Percentiles rank a stretch among this genome's conserved stretches.
phyloP scores from a whole-genome alignment of 306 rosid genomes.

The Vigna hirtella region DNA sequence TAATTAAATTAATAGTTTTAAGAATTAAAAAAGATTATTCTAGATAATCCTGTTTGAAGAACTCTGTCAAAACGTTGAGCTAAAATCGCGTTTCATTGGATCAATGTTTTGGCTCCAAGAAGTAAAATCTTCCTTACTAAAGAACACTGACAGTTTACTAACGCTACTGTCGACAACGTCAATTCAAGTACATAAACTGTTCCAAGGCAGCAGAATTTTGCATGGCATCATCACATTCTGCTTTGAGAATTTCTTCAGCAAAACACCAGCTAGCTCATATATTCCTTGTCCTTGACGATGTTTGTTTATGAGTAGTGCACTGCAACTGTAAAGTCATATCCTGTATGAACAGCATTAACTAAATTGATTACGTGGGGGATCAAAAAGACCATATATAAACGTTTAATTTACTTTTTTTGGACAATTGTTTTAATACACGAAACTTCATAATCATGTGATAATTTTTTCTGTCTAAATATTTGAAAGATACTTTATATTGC shows the following conservation, averaged over 20 bases:
- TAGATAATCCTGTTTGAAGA: too few relatives aligned
- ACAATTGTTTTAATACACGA: too few relatives aligned
- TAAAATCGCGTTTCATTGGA: background rate
- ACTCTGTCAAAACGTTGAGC: too few relatives aligned
- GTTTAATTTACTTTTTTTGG: background rate
- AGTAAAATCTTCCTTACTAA: slow-evolving; percentile 1
- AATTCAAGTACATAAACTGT: background rate
- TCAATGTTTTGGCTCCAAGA: slow-evolving; percentile 18
- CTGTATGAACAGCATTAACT: slow-evolving; percentile 31
- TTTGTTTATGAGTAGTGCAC: background rate
- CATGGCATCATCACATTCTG: slow-evolving; percentile 4
- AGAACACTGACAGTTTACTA: background rate
- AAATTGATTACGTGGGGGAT: background rate
- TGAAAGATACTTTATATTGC: too few relatives aligned
- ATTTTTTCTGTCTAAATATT: too few relatives aligned
- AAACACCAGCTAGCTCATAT: background rate
- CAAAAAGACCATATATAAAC: background rate
- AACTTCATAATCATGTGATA: too few relatives aligned
- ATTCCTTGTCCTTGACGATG: background rate
- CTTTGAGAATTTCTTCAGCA: background rate
- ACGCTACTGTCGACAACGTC: background rate
- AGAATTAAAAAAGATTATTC: too few relatives aligned
- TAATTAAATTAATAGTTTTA: too few relatives aligned
- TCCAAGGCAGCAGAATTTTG: slow-evolving; percentile 9
- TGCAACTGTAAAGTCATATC: slow-evolving; percentile 35